Percentiles rank a stretch among this genome's conserved stretches.
Conservation (phyloP, 768 basidiomycete genomes). For the Xerocomus brunneocitrinus region DNA sequence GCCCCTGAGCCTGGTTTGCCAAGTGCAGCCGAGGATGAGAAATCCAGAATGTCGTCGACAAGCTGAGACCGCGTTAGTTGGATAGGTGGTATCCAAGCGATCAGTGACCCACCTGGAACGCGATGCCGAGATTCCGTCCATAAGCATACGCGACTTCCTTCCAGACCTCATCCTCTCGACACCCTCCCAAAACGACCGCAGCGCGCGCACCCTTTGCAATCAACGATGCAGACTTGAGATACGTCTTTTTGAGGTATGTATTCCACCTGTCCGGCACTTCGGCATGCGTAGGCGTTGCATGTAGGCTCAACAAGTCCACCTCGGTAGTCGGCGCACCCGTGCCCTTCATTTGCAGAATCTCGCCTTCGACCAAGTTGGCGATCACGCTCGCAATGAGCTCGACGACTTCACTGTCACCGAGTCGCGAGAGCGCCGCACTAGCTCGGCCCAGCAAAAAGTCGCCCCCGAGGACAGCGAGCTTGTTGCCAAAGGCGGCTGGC, state of each 20-base stretch:
- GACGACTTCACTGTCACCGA: conserved; percentile 86
- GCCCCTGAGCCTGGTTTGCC: conserved; percentile 86
- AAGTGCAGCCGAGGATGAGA: conserved; percentile 70
- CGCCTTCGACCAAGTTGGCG: conserved; percentile 94
- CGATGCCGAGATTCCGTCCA: conserved; percentile 85
- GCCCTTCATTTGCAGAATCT: conserved; percentile 70
- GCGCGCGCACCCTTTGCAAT: conserved; percentile 86
- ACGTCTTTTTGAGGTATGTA: conserved; percentile 85
- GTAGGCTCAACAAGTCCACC: conserved; percentile 37
- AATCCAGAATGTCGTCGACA: conserved; percentile 94
- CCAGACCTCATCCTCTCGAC: conserved; percentile 67
- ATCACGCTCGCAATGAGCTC: conserved; percentile 91
- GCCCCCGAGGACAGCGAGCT: conserved; percentile 88
- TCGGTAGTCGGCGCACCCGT: background rate
- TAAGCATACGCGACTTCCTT: conserved; percentile 91
- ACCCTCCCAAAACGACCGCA: conserved; percentile 85
- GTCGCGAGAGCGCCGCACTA: conserved; percentile 77
- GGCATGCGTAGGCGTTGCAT: conserved; percentile 34
- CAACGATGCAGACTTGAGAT: conserved; percentile 86
- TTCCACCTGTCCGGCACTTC: conserved; percentile 55
- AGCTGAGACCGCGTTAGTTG: conserved; percentile 47
- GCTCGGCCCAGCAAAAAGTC: conserved; percentile 95
- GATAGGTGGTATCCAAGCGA: too few species aligned
- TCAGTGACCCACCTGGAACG: conserved; percentile 74
- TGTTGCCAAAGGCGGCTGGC: conserved; percentile 81